Conservation (phyloP, 2,329 filamentous ascomycete genomes). For the Endocalyx cinctus region DNA sequence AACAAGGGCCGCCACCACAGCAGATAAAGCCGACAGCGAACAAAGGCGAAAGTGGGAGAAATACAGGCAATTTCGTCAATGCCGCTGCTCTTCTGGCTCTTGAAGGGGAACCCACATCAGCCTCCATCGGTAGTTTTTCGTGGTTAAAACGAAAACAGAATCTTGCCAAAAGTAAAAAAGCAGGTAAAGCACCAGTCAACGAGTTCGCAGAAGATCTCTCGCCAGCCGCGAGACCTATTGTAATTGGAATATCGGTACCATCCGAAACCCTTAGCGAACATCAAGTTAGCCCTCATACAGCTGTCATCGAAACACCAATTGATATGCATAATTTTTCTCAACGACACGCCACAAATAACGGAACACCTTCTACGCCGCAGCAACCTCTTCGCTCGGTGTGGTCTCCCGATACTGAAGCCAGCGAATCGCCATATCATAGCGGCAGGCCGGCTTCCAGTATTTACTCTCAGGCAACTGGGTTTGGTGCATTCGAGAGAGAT, state of each 20-base stretch:
- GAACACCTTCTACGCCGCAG: slow-evolving; percentile 22
- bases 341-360: slow-evolving; percentile 14
- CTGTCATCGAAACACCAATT: slow-evolving; percentile 35
- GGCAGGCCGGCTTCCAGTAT: slow-evolving; percentile 52
- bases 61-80: slow-evolving; percentile 49
- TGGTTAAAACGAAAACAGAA: slow-evolving; percentile 45
- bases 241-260: slow-evolving; percentile 66
- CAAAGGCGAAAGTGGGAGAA: slow-evolving; percentile 18
- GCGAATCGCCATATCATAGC: slow-evolving; percentile 35
- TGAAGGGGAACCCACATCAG: slow-evolving; percentile 49
- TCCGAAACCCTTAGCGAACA: slow-evolving; percentile 43
- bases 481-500: slow-evolving; percentile 26
- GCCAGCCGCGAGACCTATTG: slow-evolving; percentile 65
- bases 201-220: slow-evolving; percentile 48
- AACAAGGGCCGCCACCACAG: slow-evolving; percentile 37
- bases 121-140: slow-evolving; percentile 53
- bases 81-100: slow-evolving; percentile 55
- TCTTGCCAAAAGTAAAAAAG: slow-evolving; percentile 12
- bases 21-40: slow-evolving; percentile 22
- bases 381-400: slow-evolving; percentile 50
- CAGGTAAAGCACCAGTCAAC: slow-evolving; percentile 21
- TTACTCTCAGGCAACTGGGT: slow-evolving; percentile 53
- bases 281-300: slow-evolving; percentile 48
- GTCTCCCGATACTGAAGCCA: slow-evolving; percentile 58
- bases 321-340: slow-evolving; percentile 26